Evolutionary conservation across 83 land plant species (phyloP), one percentile per base, ranked within the genome.

Genomic region (Thuja plicata): DNA sequence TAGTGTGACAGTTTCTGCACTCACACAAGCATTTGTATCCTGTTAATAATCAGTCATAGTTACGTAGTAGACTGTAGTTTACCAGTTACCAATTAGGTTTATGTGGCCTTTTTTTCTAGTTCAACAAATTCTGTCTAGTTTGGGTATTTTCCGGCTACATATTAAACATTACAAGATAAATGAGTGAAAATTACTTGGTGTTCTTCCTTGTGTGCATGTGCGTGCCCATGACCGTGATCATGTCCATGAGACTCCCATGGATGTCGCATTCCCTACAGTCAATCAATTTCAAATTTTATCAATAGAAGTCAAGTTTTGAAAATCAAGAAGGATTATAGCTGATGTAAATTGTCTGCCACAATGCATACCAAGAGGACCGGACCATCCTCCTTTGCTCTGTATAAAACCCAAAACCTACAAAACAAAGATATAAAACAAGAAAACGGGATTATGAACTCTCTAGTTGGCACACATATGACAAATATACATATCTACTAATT

Each of bases 361-460:
- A 79, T 34, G 45, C 89, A 78, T 89, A 96, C 97, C 96, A 96
- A 87, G 19, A 96, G 94, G 76, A 95, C 97, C 15, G 97, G 94
- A 86, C 97, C 97, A 88, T 96, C 97, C 90, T 96, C 92, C 92
- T 95, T 96, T 60, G 96, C 97, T 88, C 97, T 91, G 92, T 96
- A 96, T 8, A 96, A 81, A 24, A 96, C 73, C 97, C 97, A 96
- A 91, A 94, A 95, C 96, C 96, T 95, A 55, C 70, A 90, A 87
- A 77, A 55, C 46, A 35, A 87, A 85, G 43, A 57, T 76, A 87
- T 37, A 89, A 35, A 88, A 73, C 32, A 73, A n/a, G 8, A 6
- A 73, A 10, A 10, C 37, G 0, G 35, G 32, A 73, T n/a, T 73
- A 8, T 40, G 1, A 55, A 27, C n/a, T 57, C 9, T 66, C 40